These are phyloP conservation scores for Abrus pulchellus DNA, from an alignment of 306 rosid genomes.

Conservation along the genomic window DNA sequence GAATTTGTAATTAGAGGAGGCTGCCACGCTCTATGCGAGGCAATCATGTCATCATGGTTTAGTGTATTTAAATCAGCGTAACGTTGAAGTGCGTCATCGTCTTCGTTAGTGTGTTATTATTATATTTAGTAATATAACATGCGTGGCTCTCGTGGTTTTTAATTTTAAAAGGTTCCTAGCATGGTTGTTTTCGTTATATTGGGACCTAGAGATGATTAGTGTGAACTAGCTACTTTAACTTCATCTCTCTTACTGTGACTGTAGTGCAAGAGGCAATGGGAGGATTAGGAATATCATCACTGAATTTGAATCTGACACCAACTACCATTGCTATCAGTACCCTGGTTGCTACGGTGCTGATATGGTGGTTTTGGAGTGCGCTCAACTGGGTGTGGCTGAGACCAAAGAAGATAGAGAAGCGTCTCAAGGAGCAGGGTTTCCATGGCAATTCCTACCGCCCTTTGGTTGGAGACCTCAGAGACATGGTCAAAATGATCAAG, in stretches of 20 bases:
- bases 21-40: constrained; percentile 7
- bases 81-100: background rate
- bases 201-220: background rate
- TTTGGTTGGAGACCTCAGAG: constrained; percentile 54
- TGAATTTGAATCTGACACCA: background rate
- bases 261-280: background rate
- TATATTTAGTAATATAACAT: background rate
- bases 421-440: constrained; percentile 49
- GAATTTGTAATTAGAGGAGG: background rate
- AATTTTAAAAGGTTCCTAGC: background rate
- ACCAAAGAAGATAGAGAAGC: constrained; percentile 54
- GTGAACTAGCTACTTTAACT: background rate
- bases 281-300: constrained; percentile 4
- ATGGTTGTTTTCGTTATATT: background rate
- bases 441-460: constrained; percentile 49
- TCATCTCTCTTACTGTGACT: background rate
- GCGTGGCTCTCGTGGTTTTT: constrained; percentile 42
- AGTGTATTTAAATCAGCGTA: background rate
- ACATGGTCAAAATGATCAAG: constrained; percentile 52
- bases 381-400: constrained; percentile 53
- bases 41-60: background rate
- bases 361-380: constrained; percentile 57
- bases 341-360: constrained; percentile 17
- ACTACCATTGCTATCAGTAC: constrained; percentile 27
- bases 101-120: background rate